Conservation (phyloP, 148 eudicot species). For the Suaeda aralocaspica region DNA sequence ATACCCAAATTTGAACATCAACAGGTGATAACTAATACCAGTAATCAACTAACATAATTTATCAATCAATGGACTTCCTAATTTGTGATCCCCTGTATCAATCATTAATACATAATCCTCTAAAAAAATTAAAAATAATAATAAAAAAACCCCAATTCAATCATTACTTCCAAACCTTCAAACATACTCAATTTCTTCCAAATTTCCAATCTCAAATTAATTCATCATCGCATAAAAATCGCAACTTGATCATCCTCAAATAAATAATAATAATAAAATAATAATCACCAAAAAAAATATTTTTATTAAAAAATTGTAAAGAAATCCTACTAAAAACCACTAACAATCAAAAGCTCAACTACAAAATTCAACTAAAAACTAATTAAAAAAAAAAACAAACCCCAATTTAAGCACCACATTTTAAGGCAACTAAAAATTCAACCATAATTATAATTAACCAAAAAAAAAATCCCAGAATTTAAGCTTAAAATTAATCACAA, state of each 20-base stretch:
- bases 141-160: not conserved
- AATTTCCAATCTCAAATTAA: no score
- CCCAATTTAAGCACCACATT: conserved; percentile 8
- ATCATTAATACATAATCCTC: not conserved
- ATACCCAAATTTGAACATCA: no score
- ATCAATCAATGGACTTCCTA: conserved; percentile 18
- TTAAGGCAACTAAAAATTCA: not conserved
- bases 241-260: not conserved
- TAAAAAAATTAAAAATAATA: not conserved
- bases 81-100: not conserved
- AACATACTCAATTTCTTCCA: no score
- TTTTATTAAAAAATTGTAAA: no score
- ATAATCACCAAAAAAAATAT: no score
- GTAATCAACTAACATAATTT: conserved; percentile 7
- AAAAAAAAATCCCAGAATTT: not conserved
- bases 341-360: conserved; percentile 18
- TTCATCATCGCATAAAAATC: no score
- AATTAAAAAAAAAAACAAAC: not conserved
- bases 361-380: conserved; percentile 26
- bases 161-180: conserved; percentile 12
- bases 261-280: conserved; percentile 13
- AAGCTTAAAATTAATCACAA: not conserved
- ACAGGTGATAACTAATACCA: no score
- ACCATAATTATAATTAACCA: not conserved
- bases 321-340: conserved; percentile 11